Evolutionary conservation across 805 yeast species (phyloP), one percentile per base, ranked within the genome.

Genomic region (Hagleromyces aurorensis): DNA sequence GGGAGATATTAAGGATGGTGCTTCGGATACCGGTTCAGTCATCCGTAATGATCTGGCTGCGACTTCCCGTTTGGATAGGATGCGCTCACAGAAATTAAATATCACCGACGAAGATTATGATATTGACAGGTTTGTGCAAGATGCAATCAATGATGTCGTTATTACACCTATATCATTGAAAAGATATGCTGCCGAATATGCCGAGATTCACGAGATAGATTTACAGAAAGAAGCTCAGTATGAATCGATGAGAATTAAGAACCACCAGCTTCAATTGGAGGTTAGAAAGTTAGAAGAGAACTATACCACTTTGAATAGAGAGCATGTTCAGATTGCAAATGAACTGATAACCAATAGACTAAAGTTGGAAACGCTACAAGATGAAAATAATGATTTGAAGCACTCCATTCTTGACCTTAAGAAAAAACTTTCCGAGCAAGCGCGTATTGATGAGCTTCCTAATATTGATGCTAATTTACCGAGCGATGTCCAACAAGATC

Each of bases 251-350:
- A 65, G 78, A 35, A 57, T 71, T 4, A 65, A 74, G 29, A 89
- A 89, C 55, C 83, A 84, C 8, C 72, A 73, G 39, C 61, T 89
- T 33, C 70, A 84, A 14, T 70, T 74, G 40, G 84, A 83, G 40
- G 77, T 85, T 30, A 69, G 81, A 47, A 69, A 74, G 36, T 64
- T 86, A 21, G 94, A 85, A 54, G 65, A 75, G 11, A 70, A 78
- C 13, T 76, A 77, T 47, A 72, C 78, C 3, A 61, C 72, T 2
- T 61, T 89, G 36, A 85, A 83, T 50, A 66, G 72, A 37, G 96
- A 87, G 48, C 96, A 91, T 55, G 72, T 86, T 16, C 80, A 73
- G 32, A 72, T 86, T 21, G 94, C 94, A 4, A 89, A 87, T 57
- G 84, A 77, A 41, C 73, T 91, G 76, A 85, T 89, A 19, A 74